Conservation (phyloP, 2,329 filamentous ascomycete species). For the Plectosphaerella plurivora region DNA sequence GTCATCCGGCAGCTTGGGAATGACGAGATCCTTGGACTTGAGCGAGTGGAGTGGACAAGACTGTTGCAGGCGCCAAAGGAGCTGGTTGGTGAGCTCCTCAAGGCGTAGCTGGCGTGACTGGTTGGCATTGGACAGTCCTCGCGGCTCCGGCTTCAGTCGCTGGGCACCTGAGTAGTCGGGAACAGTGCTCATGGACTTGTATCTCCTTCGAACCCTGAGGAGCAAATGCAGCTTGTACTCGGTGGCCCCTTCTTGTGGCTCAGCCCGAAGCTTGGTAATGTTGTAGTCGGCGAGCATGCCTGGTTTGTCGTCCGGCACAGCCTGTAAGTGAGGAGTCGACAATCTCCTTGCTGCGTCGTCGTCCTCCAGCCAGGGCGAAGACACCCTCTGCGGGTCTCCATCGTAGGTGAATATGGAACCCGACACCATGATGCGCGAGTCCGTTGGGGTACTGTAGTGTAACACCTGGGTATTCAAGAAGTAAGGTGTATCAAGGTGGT, state of each 20-base stretch:
- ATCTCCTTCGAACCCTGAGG: conserved; percentile 71
- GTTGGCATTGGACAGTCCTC: conserved; percentile 28
- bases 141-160: neutral
- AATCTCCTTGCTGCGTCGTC: conserved; percentile 34
- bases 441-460: too few species aligned
- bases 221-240: conserved; percentile 96
- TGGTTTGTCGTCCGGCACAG: conserved; percentile 19
- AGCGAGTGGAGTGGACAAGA: conserved; percentile 88
- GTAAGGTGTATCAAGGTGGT: neutral
- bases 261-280: conserved; percentile 75
- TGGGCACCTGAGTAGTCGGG: conserved; percentile 20
- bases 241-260: conserved; percentile 89
- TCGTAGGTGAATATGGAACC: conserved; percentile 97
- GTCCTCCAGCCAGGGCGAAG: conserved; percentile 80
- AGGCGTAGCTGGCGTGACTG: conserved; percentile 79
- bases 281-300: conserved; percentile 55
- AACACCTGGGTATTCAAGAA: too few species aligned
- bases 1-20: conserved; percentile 71
- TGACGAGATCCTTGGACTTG: conserved; percentile 67
- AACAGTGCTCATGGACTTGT: conserved; percentile 64
- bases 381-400: conserved; percentile 78
- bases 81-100: conserved; percentile 88
- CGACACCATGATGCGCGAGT: conserved; percentile 64
- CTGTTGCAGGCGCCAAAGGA: conserved; percentile 92
- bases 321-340: conserved; percentile 18